Percentiles rank a stretch among this genome's conserved stretches.
Evolutionary conservation across 2,329 filamentous ascomycete species (phyloP).

Genomic region (Teratosphaeria destructans): DNA sequence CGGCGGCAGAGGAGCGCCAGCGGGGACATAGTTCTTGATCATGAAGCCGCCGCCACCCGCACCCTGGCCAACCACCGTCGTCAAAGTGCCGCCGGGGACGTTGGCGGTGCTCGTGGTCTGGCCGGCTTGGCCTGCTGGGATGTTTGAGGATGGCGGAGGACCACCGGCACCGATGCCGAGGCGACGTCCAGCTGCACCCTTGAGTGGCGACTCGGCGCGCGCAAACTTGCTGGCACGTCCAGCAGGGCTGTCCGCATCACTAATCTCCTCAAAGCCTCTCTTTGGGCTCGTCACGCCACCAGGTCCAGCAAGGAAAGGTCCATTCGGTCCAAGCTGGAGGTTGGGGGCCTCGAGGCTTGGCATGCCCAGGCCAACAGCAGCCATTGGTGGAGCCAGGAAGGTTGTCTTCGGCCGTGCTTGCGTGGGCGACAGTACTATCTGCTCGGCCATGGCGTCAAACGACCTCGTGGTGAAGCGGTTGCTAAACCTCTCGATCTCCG

Average conservation of each 20-base stretch:
- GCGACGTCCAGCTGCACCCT: constrained; percentile 80
- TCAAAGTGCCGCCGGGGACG: constrained; percentile 5
- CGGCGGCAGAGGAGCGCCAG: not conserved
- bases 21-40: constrained; percentile 22
- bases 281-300: constrained; percentile 27
- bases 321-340: constrained; percentile 22
- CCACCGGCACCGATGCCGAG: constrained; percentile 27
- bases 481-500: constrained; percentile 62
- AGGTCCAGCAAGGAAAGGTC: constrained; percentile 20
- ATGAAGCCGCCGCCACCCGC: constrained; percentile 21
- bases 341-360: not conserved
- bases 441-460: constrained; percentile 75
- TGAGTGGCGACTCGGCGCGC: constrained; percentile 84
- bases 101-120: constrained; percentile 2
- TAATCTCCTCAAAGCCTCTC: constrained; percentile 38
- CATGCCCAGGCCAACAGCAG: constrained; percentile 11
- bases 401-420: constrained; percentile 48
- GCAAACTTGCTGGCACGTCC: constrained; percentile 64
- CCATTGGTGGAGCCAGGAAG: not conserved
- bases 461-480: constrained; percentile 57
- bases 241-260: constrained; percentile 58
- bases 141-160: not conserved
- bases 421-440: constrained; percentile 71
- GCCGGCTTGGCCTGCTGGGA: constrained; percentile 23
- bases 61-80: constrained; percentile 3